Percentiles rank a stretch among this genome's conserved stretches.
Evolutionary conservation across 2,329 filamentous ascomycete species (phyloP).

Genomic region (Metarhizium robertsii): DNA sequence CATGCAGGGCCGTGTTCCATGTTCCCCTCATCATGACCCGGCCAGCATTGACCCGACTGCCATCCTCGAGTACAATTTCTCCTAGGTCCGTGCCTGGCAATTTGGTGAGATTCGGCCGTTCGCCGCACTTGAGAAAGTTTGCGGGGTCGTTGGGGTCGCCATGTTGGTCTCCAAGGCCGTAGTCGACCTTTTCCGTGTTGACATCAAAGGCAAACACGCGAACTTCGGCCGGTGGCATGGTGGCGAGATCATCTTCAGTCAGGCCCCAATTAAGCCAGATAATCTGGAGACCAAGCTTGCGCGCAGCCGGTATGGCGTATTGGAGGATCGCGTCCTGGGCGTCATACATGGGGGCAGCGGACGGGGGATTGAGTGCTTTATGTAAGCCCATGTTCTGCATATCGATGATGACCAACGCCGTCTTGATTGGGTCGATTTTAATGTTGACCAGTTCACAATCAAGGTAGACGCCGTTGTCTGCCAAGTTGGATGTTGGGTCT

Average conservation of each 20-base stretch:
- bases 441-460: background rate
- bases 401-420: background rate
- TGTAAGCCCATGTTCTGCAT: background rate
- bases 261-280: conserved; percentile 1
- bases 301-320: conserved; percentile 3
- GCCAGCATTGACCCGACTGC: background rate
- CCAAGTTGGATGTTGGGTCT: background rate
- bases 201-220: background rate
- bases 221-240: background rate
- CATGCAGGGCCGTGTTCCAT: background rate
- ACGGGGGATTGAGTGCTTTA: background rate
- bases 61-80: background rate
- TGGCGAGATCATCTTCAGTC: conserved; percentile 1
- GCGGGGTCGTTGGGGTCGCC: background rate
- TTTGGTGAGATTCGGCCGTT: background rate
- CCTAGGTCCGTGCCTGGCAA: background rate
- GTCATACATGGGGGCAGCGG: background rate
- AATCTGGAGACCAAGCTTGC: conserved; percentile 1
- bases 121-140: conserved; percentile 1
- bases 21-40: background rate
- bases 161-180: background rate
- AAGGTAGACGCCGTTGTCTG: background rate
- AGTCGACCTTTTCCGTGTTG: background rate
- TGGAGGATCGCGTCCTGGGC: background rate
- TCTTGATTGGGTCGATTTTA: conserved; percentile 1